Conservation (phyloP, 805 yeast genomes). For the Zygoascus biomembranicola region DNA sequence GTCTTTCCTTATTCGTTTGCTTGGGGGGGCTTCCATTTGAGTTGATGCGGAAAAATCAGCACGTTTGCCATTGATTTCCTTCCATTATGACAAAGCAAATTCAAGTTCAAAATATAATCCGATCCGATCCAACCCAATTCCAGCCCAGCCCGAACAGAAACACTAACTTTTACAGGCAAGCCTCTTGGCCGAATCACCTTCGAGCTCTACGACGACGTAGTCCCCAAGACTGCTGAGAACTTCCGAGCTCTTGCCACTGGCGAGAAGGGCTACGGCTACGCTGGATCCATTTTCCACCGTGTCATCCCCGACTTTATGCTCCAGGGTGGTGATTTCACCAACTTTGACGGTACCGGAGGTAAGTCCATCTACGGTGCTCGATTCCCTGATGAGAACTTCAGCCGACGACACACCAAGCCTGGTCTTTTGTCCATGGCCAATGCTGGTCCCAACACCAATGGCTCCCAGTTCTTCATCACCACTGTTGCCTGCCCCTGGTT, state of each 20-base stretch:
- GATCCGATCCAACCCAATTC: background rate
- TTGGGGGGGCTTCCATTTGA: background rate
- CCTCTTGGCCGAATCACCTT: slow-evolving; percentile 78
- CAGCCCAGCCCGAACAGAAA: background rate
- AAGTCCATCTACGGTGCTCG: slow-evolving; percentile 67
- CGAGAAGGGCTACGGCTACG: slow-evolving; percentile 90
- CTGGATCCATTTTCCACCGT: slow-evolving; percentile 87
- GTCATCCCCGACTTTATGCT: slow-evolving; percentile 95
- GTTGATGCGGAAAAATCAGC: background rate
- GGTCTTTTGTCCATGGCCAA: slow-evolving; percentile 92
- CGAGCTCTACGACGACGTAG: slow-evolving; percentile 78
- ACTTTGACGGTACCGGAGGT: slow-evolving; percentile 91
- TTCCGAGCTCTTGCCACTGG: slow-evolving; percentile 93
- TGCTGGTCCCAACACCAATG: slow-evolving; percentile 97
- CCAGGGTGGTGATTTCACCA: slow-evolving; percentile 89
- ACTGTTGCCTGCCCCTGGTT: slow-evolving; percentile 83
- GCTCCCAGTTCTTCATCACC: slow-evolving; percentile 95
- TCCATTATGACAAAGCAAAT: background rate
- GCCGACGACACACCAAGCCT: slow-evolving; percentile 67
- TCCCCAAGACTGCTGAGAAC: slow-evolving; percentile 94
- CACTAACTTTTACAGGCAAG: slow-evolving; percentile 32
- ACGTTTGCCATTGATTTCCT: background rate
- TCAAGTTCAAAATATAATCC: background rate
- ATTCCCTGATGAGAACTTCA: slow-evolving; percentile 72
- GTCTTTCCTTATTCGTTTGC: background rate